phyloP scores from a whole-genome alignment of 768 basidiomycete species.

The Clitopilus hobsonii region DNA sequence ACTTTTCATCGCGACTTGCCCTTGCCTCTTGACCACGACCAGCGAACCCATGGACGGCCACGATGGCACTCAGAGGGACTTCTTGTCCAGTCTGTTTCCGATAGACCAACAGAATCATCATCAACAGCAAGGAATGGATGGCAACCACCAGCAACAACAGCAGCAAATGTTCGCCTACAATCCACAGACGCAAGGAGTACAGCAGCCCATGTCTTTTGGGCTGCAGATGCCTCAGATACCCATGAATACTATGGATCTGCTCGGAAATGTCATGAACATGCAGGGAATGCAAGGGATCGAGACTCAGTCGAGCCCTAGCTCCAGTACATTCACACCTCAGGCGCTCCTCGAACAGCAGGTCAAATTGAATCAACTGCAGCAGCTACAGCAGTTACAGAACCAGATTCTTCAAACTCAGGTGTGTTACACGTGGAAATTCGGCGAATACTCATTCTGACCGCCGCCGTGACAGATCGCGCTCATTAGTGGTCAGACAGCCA shows the following conservation, averaged over 20 bases:
- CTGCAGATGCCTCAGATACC: slow-evolving; percentile 13
- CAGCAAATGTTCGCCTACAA: slow-evolving; percentile 4
- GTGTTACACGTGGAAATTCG: slow-evolving; percentile 15
- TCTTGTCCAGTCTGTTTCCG: slow-evolving; percentile 16
- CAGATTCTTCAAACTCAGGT: slow-evolving; percentile 92
- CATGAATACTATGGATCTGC: slow-evolving; percentile 46
- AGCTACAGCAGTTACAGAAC: slow-evolving; percentile 73
- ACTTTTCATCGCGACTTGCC: neutral
- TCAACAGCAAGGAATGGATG: neutral
- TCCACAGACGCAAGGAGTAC: slow-evolving; percentile 6
- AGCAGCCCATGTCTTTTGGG: slow-evolving; percentile 6
- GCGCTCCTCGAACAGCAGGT: slow-evolving; percentile 71
- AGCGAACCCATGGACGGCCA: slow-evolving; percentile 10
- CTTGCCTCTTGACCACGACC: neutral
- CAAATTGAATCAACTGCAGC: slow-evolving; percentile 66
- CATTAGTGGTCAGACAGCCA: slow-evolving; percentile 46
- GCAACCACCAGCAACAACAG: slow-evolving; percentile 10
- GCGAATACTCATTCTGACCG: slow-evolving; percentile 1
- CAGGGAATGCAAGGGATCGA: slow-evolving; percentile 45
- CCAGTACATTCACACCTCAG: slow-evolving; percentile 34
- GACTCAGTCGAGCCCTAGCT: slow-evolving; percentile 16
- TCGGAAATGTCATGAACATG: slow-evolving; percentile 47
- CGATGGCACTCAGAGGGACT: slow-evolving; percentile 17
- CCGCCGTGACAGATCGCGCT: slow-evolving; percentile 53
- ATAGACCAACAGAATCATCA: slow-evolving; percentile 2